A percentile compares a stretch with the other conserved stretches of the same genome.
Evolutionary conservation across 1,139 yeast genomes (phyloP).

Genomic region (Yamadazyma epiphylla): DNA sequence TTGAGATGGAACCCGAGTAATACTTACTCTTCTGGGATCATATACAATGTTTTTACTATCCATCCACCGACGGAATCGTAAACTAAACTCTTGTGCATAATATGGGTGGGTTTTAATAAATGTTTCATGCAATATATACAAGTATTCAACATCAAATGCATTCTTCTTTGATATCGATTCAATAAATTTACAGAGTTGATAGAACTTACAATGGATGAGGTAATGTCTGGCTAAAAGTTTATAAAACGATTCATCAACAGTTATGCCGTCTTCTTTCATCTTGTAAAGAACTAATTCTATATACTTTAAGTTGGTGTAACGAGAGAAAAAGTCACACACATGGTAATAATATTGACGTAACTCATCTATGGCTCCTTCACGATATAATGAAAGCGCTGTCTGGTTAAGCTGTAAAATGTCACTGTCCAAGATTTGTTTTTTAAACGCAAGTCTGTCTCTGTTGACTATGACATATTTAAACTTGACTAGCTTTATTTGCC

Average conservation of each 20-base stretch:
- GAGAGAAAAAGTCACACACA: conserved; percentile 12
- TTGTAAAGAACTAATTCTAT: conserved; percentile 21
- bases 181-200: conserved; percentile 22
- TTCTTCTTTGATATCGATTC: conserved; percentile 15
- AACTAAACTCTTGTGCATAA: conserved; percentile 22
- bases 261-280: conserved; percentile 22
- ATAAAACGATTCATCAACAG: conserved; percentile 14
- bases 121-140: conserved; percentile 23
- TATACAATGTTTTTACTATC: too few species aligned
- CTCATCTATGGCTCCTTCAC: conserved; percentile 8
- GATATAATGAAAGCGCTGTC: conserved; percentile 14
- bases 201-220: conserved; percentile 21
- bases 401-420: conserved; percentile 20
- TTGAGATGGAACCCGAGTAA: too few species aligned
- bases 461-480: conserved; percentile 24
- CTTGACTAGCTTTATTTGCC: conserved; percentile 20
- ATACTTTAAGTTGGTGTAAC: conserved; percentile 17
- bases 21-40: not conserved
- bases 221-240: conserved; percentile 22
- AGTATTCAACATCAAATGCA: conserved; percentile 19
- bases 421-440: conserved; percentile 21
- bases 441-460: conserved; percentile 22
- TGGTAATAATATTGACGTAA: conserved; percentile 12
- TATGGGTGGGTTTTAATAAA: conserved; percentile 35
- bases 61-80: not conserved